A percentile compares a stretch with the other conserved stretches of the same genome.
phyloP scores from a whole-genome alignment of 768 basidiomycete genomes.

The Leccinum longicurvipes region DNA sequence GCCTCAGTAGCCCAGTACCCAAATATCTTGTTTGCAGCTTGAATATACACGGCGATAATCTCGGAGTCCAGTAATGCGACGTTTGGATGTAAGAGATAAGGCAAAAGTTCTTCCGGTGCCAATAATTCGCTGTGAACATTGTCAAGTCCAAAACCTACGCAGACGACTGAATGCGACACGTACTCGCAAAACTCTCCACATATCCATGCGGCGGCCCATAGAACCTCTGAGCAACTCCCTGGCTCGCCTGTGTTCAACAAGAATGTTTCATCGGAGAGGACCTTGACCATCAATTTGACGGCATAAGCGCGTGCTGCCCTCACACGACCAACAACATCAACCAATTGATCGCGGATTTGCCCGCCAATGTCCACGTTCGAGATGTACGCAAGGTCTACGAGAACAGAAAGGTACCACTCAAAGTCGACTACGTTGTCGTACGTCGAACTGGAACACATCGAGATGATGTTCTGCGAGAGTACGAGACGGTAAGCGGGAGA shows the following conservation, averaged over 20 bases:
- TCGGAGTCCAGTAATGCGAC: constrained; percentile 57
- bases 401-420: constrained; percentile 96
- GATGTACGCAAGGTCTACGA: constrained; percentile 88
- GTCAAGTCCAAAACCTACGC: constrained; percentile 1
- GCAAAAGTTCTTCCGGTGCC: constrained; percentile 71
- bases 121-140: constrained; percentile 58
- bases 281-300: constrained; percentile 76
- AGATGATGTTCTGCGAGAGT: constrained; percentile 77
- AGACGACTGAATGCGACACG: constrained; percentile 24
- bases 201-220: constrained; percentile 96
- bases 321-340: constrained; percentile 86
- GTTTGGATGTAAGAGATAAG: constrained; percentile 62
- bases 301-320: constrained; percentile 71
- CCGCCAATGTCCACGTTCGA: constrained; percentile 75
- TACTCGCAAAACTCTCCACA: constrained; percentile 93
- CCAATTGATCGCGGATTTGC: constrained; percentile 77
- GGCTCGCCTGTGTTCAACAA: constrained; percentile 63
- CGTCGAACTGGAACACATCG: constrained; percentile 78
- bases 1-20: constrained; percentile 78
- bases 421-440: constrained; percentile 91
- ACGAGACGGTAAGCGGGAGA: constrained; percentile 84
- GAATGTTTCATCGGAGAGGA: constrained; percentile 77
- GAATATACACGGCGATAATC: constrained; percentile 75
- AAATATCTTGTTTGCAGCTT: constrained; percentile 82
- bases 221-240: constrained; percentile 76